phyloP scores from a whole-genome alignment of 352 stramenopile species.

The Phytophthora melonis region DNA sequence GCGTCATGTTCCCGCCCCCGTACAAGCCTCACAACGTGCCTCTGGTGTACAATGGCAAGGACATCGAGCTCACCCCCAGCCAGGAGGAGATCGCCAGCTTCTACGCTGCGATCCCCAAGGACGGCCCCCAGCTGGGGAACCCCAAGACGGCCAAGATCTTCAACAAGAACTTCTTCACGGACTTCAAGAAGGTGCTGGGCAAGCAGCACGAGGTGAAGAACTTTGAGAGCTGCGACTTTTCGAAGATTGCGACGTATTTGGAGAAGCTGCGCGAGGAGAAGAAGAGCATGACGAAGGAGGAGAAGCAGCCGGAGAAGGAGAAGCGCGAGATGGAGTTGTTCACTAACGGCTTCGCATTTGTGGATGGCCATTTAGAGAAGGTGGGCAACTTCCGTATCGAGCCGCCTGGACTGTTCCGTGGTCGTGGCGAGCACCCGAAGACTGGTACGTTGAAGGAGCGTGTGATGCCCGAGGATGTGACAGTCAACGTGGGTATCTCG shows the following conservation, averaged over 20 bases:
- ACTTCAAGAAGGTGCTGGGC: constrained; percentile 93
- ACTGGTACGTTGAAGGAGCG: constrained; percentile 98
- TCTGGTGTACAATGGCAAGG: constrained; percentile 94
- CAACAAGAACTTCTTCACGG: constrained; percentile 99
- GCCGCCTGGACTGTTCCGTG: constrained; percentile 98
- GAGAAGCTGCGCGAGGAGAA: constrained; percentile 93
- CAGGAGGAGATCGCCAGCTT: constrained; percentile 97
- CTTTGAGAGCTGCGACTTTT: constrained; percentile 99
- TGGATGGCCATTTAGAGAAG: constrained; percentile 99
- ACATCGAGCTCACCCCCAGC: constrained; percentile 93
- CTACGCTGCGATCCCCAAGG: constrained; percentile 95
- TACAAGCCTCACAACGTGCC: constrained; percentile 97
- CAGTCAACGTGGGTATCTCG: constrained; percentile 96
- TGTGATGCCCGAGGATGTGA: constrained; percentile 97
- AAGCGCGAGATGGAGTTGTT: constrained; percentile 94
- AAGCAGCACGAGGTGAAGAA: constrained; percentile 94
- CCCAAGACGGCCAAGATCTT: constrained; percentile 98
- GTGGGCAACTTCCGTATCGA: constrained; percentile 98
- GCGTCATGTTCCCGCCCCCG: constrained; percentile 96
- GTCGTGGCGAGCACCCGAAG: constrained; percentile 98
- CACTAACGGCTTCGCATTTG: constrained; percentile 96
- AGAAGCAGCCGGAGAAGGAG: constrained; percentile 91
- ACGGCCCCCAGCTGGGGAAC: constrained; percentile 98
- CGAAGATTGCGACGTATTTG: constrained; percentile 92
- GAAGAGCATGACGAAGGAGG: constrained; percentile 97